A percentile compares a stretch with the other conserved stretches of the same genome.
Evolutionary conservation across 148 eudicot genomes (phyloP).

Genomic region (Polygonum maritimum): DNA sequence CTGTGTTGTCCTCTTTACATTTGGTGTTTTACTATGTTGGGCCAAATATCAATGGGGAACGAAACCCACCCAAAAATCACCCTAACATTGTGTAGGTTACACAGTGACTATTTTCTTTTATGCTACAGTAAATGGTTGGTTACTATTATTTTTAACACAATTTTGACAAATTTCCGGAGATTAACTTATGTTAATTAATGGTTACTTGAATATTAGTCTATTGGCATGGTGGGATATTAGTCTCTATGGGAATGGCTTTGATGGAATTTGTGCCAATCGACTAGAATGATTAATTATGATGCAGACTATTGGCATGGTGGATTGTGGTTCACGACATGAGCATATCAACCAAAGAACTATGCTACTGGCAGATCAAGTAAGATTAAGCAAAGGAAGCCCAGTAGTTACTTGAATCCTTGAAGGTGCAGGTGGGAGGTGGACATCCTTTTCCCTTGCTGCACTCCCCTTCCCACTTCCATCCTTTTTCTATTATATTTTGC

Average conservation of each 20-base stretch:
- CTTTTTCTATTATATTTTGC: background rate
- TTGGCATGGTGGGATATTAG: too few relatives aligned
- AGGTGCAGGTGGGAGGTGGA: constrained; percentile 90
- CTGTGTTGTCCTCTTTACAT: too few relatives aligned
- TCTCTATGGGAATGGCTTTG: too few relatives aligned
- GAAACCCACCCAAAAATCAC: too few relatives aligned
- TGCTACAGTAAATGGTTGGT: too few relatives aligned
- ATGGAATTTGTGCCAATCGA: too few relatives aligned
- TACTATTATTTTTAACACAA: background rate
- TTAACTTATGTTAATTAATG: too few relatives aligned
- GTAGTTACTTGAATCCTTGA: constrained; percentile 86
- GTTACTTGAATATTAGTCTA: too few relatives aligned
- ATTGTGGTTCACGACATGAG: constrained; percentile 79
- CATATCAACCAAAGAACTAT: constrained; percentile 82
- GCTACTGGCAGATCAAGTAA: constrained; percentile 88
- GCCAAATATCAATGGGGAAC: too few relatives aligned
- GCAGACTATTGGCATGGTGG: constrained; percentile 87
- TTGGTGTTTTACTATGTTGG: too few relatives aligned
- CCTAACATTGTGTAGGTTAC: too few relatives aligned
- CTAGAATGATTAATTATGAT: background rate
- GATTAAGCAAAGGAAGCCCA: constrained; percentile 88
- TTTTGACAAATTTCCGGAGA: background rate
- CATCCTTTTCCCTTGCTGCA: background rate
- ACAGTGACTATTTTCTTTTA: too few relatives aligned
- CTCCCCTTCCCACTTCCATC: background rate